Conservation (phyloP, 1,284 basidiomycete species). For the Marasmius sp. region DNA sequence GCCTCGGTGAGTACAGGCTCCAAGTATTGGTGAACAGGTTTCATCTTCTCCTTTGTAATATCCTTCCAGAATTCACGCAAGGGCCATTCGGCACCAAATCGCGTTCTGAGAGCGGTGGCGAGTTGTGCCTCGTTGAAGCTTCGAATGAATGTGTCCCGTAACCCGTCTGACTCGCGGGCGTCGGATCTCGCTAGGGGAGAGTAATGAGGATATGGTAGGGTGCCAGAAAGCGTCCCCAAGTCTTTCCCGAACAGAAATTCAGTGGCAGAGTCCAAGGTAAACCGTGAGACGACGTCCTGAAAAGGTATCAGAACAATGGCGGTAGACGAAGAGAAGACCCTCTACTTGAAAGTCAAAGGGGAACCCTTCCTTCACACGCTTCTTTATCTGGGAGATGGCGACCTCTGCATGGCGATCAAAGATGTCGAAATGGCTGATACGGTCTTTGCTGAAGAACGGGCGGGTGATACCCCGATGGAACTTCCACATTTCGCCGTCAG, state of each 20-base stretch:
- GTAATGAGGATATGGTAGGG: constrained; percentile 33
- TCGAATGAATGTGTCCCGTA: constrained; percentile 24
- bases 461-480: constrained; percentile 15
- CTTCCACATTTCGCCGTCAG: constrained; percentile 10
- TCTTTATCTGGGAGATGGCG: constrained; percentile 36
- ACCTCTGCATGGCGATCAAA: constrained; percentile 44
- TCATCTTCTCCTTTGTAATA: constrained; percentile 31
- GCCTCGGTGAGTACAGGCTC: constrained; percentile 36
- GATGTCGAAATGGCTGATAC: constrained; percentile 52
- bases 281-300: constrained; percentile 40
- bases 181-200: constrained; percentile 15
- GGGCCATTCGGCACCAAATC: constrained; percentile 34
- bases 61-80: constrained; percentile 38
- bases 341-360: constrained; percentile 51
- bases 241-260: constrained; percentile 41
- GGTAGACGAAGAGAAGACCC: constrained; percentile 3
- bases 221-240: constrained; percentile 34
- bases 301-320: constrained; percentile 4
- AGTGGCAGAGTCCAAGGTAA: constrained; percentile 46
- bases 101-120: constrained; percentile 21
- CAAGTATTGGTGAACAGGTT: constrained; percentile 30
- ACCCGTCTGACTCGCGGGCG: not conserved
- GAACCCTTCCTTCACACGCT: constrained; percentile 39
- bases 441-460: constrained; percentile 41
- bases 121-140: constrained; percentile 32